Evolutionary conservation across 106 monocot species (phyloP).

Genomic region (Allium fistulosum): DNA sequence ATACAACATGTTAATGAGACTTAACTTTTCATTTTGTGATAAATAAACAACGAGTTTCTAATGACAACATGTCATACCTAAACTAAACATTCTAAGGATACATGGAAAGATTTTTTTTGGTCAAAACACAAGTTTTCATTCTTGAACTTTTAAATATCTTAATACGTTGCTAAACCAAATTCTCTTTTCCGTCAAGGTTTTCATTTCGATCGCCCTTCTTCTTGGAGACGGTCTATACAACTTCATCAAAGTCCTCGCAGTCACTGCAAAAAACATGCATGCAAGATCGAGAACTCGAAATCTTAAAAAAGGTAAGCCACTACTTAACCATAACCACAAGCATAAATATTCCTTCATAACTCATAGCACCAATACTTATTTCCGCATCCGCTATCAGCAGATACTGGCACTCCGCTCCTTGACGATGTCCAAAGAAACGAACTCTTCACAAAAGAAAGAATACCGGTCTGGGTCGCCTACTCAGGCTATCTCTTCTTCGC

Average conservation of each 20-base stretch:
- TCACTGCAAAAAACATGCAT: constrained; percentile 55
- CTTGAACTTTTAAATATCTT: too few relatives aligned
- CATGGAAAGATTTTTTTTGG: too few relatives aligned
- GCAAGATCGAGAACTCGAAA: constrained; percentile 22
- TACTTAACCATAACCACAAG: neutral
- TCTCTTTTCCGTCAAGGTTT: constrained; percentile 35
- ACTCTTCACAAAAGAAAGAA: constrained; percentile 51
- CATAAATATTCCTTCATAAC: neutral
- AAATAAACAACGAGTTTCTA: too few relatives aligned
- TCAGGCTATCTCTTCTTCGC: constrained; percentile 44
- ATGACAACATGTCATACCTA: too few relatives aligned
- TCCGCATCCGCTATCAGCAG: constrained; percentile 8
- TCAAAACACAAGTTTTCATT: too few relatives aligned
- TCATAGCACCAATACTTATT: neutral
- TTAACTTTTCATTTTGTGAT: too few relatives aligned
- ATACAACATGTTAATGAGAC: too few relatives aligned
- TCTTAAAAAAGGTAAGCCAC: constrained; percentile 33
- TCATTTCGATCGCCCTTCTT: constrained; percentile 85
- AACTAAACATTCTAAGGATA: too few relatives aligned
- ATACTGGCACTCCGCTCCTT: constrained; percentile 16
- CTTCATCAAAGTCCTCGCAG: constrained; percentile 66
- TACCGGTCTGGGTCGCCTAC: constrained; percentile 73
- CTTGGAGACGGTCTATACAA: constrained; percentile 92
- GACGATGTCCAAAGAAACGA: constrained; percentile 60
- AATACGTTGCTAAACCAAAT: too few relatives aligned